These are phyloP conservation scores for Phytopythium aichiense DNA, from an alignment of 352 stramenopile genomes.

Conservation along the genomic window DNA sequence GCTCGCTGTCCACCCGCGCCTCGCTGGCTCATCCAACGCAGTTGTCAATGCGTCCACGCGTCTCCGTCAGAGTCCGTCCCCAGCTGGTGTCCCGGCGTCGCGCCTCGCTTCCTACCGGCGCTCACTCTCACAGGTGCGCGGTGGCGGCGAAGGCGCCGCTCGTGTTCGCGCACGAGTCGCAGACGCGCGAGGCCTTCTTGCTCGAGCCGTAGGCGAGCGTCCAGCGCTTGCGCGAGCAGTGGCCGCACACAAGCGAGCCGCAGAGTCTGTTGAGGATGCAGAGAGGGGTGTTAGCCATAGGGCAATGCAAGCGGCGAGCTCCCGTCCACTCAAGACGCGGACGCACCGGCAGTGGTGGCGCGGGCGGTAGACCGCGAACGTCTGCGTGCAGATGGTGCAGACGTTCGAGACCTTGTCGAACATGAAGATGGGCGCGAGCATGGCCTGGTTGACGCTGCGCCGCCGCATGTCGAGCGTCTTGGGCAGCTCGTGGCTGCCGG, in stretches of 20 bases:
- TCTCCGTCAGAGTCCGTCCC: no score
- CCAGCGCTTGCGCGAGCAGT: constrained; percentile 79
- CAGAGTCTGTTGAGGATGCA: constrained; percentile 43
- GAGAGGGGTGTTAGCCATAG: background rate
- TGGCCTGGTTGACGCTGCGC: constrained; percentile 65
- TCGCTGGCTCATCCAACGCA: background rate
- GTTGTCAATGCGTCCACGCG: background rate
- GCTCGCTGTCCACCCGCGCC: no score
- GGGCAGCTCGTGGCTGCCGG: constrained; percentile 36
- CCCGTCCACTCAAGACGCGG: background rate
- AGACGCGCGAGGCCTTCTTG: constrained; percentile 79
- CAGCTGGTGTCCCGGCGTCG: background rate
- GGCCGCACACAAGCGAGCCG: constrained; percentile 75
- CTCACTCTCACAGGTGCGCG: constrained; percentile 14
- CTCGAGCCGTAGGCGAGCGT: constrained; percentile 68
- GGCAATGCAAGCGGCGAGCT: background rate
- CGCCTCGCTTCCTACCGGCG: background rate
- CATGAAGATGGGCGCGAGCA: constrained; percentile 82
- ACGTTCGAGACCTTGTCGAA: constrained; percentile 86
- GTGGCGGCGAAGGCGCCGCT: constrained; percentile 22
- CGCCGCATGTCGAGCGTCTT: constrained; percentile 52
- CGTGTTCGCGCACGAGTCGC: constrained; percentile 58
- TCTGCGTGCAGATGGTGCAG: constrained; percentile 80
- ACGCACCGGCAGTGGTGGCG: constrained; percentile 80
- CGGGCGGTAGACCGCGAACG: constrained; percentile 77